phyloP scores from a whole-genome alignment of 345 rosid species.

The Tarenaya hassleriana region DNA sequence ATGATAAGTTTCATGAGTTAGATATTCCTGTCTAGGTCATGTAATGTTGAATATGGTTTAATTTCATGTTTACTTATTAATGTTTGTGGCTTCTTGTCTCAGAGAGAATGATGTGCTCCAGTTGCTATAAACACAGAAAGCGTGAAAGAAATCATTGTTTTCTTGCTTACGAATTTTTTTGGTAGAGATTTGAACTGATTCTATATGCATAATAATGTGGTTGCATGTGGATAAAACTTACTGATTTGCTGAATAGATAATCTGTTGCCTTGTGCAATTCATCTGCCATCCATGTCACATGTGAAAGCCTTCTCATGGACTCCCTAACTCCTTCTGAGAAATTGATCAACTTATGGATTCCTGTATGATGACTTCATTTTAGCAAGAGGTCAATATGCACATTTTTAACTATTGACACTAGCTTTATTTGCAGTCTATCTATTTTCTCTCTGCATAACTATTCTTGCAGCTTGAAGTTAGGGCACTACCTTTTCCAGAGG shows the following conservation, averaged over 20 bases:
- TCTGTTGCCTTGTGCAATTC: constrained; percentile 82
- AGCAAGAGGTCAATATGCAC: constrained; percentile 2
- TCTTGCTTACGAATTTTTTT: too few relatives aligned
- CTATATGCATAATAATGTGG: neutral
- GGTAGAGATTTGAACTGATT: constrained; percentile 9
- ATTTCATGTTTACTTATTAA: neutral
- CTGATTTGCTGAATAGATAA: constrained; percentile 67
- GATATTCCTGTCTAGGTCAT: constrained; percentile 4
- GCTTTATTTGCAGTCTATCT: neutral
- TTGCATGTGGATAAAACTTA: constrained; percentile 31
- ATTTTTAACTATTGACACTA: neutral
- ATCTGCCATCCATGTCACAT: constrained; percentile 92
- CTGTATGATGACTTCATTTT: constrained; percentile 32
- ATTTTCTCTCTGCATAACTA: neutral
- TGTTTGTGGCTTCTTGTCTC: neutral
- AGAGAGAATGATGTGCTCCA: too few relatives aligned
- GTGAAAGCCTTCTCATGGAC: constrained; percentile 76
- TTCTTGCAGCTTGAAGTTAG: neutral
- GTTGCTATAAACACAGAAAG: too few relatives aligned
- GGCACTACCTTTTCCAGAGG: constrained; percentile 73
- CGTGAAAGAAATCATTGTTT: too few relatives aligned
- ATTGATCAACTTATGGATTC: constrained; percentile 67
- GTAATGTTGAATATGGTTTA: constrained; percentile 5
- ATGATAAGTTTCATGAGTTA: constrained; percentile 5
- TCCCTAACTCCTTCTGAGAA: constrained; percentile 87